Conservation (phyloP, 108 stramenopile species). For the Skeletonema costatum region DNA sequence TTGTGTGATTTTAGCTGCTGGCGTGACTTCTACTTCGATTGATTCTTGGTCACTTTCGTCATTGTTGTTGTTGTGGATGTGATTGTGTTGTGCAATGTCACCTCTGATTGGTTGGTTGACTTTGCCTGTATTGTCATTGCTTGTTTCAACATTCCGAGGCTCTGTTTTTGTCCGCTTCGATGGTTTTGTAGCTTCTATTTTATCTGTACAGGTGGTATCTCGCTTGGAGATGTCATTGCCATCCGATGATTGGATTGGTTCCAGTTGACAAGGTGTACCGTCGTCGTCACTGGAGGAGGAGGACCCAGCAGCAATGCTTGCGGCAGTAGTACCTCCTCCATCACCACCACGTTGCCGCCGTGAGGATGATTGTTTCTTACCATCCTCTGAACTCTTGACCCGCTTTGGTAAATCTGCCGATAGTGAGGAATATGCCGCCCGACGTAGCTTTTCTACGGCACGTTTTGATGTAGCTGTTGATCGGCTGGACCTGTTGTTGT, state of each 20-base stretch:
- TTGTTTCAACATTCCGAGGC: neutral
- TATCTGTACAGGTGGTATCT: neutral
- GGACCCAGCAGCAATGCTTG: neutral
- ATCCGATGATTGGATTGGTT: neutral
- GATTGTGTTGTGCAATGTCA: neutral
- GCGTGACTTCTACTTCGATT: neutral
- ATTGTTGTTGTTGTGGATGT: neutral
- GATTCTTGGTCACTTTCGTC: neutral
- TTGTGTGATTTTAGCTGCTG: neutral
- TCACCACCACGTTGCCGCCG: neutral
- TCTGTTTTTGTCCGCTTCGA: neutral
- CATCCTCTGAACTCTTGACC: neutral
- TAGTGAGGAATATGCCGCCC: neutral
- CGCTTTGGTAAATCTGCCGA: neutral
- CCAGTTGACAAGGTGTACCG: neutral
- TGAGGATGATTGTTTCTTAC: neutral
- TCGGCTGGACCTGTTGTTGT: neutral
- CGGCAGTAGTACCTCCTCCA: neutral
- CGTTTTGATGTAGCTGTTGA: neutral
- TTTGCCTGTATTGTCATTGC: neutral
- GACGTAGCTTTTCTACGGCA: neutral
- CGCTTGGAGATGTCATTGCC: neutral
- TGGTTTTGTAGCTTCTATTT: neutral
- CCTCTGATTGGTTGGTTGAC: neutral
- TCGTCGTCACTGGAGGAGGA: neutral